phyloP scores from a whole-genome alignment of 805 yeast genomes.

The Pichia nanzhaoensis region DNA sequence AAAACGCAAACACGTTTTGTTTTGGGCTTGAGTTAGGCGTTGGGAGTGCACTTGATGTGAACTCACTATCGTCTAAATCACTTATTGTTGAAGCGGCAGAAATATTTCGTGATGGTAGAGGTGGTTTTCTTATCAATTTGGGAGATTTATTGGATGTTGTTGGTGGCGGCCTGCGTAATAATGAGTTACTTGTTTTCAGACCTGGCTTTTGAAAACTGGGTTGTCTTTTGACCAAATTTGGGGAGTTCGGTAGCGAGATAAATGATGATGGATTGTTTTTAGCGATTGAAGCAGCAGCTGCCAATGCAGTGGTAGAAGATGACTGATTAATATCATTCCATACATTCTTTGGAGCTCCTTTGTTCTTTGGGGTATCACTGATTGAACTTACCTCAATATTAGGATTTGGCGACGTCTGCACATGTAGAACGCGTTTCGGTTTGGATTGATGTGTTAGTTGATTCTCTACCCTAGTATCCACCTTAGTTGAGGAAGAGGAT shows the following conservation, averaged over 20 bases:
- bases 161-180: neutral
- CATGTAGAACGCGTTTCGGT: too few relatives aligned
- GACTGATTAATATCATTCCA: slow-evolving; percentile 27
- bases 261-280: slow-evolving; percentile 25
- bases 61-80: neutral
- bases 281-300: slow-evolving; percentile 33
- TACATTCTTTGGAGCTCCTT: slow-evolving; percentile 6
- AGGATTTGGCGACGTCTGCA: too few relatives aligned
- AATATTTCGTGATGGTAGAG: slow-evolving; percentile 5
- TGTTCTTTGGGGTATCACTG: neutral
- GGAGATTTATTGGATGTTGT: too few relatives aligned
- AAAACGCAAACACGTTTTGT: neutral
- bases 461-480: too few relatives aligned
- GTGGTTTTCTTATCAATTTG: slow-evolving; percentile 15
- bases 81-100: neutral
- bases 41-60: neutral
- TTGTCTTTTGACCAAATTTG: neutral
- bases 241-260: slow-evolving; percentile 14
- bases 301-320: slow-evolving; percentile 29
- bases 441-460: too few relatives aligned
- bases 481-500: too few relatives aligned
- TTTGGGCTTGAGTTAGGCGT: neutral
- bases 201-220: neutral
- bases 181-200: neutral
- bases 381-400: too few relatives aligned